Evolutionary conservation across 306 rosid genomes (phyloP), one percentile per base, ranked within the genome.

Genomic region (Casuarina cunninghamiana): DNA sequence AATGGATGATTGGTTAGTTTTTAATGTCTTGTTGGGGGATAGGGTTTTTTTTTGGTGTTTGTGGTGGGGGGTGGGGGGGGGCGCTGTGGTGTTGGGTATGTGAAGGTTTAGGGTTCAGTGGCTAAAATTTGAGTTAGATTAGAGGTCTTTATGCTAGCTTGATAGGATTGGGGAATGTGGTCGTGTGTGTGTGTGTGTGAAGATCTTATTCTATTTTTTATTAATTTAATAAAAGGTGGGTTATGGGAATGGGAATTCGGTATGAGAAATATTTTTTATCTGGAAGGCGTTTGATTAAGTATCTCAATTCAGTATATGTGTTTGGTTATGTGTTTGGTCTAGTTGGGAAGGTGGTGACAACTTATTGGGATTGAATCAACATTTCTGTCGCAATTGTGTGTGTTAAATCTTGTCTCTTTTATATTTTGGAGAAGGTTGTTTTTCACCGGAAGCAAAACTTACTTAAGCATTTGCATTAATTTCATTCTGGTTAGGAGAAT

Each of bases 21-120:
- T 77, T 46, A 53, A 61, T 17, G 75, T 72, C 70, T 79, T 79
- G 10, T 74, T 58, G 45, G 26, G 74, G 79, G 75, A 62, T 62
- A 5, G 48, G 62, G 19, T 54, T 61, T 72, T 51, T 26, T 26
- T 26, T 26, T 26, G 1, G 0, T 26, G 0, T 26, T 26, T 26
- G 0, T 26, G 0, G 0, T 26, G 32, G 0, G 32, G 32, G 32
- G 32, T 0, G 0, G 12, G 71, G 32, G 43, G 43, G 32, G n/a
- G 44, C n/a, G 2, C n/a, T n/a, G n/a, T n/a, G 44, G 39, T 69
- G 44, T 19, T 49, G 19, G 12, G 46, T 43, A 12, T 60, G 45
- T 21, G 32, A n/a, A 13, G 68, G 35, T 7, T 69, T 77, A 7
- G 26, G 74, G 44, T 73, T 73, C 72, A 79, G 77, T 81, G 80